A percentile compares a stretch with the other conserved stretches of the same genome.
phyloP scores from a whole-genome alignment of 2,329 filamentous ascomycete species.

The Madurella fahalii region DNA sequence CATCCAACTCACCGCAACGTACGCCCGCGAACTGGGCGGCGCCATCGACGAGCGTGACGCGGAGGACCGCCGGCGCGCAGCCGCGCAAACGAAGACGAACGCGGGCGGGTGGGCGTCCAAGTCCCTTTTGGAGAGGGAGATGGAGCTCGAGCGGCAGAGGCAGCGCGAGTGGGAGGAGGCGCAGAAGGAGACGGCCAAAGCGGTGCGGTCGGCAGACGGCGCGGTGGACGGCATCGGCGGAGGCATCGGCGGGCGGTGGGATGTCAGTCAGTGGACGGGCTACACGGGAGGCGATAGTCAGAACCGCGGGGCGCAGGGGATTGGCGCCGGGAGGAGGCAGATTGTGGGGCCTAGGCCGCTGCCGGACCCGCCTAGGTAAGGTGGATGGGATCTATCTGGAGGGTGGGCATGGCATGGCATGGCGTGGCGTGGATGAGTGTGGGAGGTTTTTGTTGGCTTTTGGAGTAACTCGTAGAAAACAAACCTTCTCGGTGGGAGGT shows the following conservation, averaged over 20 bases:
- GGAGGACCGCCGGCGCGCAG: conserved; percentile 43
- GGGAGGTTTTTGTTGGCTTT: background rate
- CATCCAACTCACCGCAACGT: conserved; percentile 42
- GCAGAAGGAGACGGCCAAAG: conserved; percentile 60
- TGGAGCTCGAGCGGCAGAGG: conserved; percentile 73
- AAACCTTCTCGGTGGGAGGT: too few species aligned
- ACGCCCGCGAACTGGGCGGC: conserved; percentile 52
- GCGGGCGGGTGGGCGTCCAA: conserved; percentile 61
- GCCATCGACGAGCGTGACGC: conserved; percentile 58
- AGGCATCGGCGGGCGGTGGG: conserved; percentile 67
- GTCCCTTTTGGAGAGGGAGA: conserved; percentile 72
- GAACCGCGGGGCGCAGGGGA: conserved; percentile 62
- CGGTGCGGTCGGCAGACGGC: conserved; percentile 45
- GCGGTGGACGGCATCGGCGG: conserved; percentile 60
- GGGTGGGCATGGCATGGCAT: background rate
- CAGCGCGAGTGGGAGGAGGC: conserved; percentile 77
- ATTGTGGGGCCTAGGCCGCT: conserved; percentile 75
- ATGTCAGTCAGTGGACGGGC: conserved; percentile 70
- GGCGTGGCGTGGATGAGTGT: background rate
- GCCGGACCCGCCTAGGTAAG: conserved; percentile 33
- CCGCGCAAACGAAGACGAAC: conserved; percentile 58
- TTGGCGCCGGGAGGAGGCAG: conserved; percentile 67
- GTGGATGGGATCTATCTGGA: background rate
- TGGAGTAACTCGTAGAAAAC: too few species aligned
- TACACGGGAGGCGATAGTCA: conserved; percentile 72